These are phyloP conservation scores for Tricladium varicosporioides DNA, from an alignment of 2,329 filamentous ascomycete species.

Conservation along the genomic window DNA sequence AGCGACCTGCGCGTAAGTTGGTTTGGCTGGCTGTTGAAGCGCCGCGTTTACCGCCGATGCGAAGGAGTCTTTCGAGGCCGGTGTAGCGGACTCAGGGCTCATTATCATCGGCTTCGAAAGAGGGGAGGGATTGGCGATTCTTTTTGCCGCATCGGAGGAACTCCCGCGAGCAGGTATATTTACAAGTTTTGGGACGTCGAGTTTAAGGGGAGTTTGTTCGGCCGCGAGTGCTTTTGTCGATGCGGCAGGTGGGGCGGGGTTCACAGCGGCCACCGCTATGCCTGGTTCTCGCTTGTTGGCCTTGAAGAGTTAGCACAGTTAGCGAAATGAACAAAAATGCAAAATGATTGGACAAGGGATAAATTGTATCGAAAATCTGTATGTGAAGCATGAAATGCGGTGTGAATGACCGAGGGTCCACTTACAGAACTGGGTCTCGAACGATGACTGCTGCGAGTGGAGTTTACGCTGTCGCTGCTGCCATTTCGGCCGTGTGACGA, in stretches of 20 bases:
- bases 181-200: constrained; percentile 54
- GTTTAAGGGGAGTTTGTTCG: constrained; percentile 47
- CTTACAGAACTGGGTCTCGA: constrained; percentile 68
- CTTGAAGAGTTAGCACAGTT: constrained; percentile 50
- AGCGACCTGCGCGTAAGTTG: constrained; percentile 32
- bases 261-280: constrained; percentile 37
- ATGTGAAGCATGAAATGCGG: neutral
- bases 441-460: constrained; percentile 50
- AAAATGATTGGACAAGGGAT: constrained; percentile 31
- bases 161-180: constrained; percentile 62
- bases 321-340: constrained; percentile 24
- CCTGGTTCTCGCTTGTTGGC: constrained; percentile 58
- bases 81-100: constrained; percentile 48
- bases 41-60: constrained; percentile 36
- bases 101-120: constrained; percentile 69
- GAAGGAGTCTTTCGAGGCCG: constrained; percentile 42
- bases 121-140: constrained; percentile 66
- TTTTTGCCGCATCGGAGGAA: constrained; percentile 58
- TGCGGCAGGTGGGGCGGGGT: constrained; percentile 43
- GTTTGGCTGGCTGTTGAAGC: constrained; percentile 30
- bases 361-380: constrained; percentile 30
- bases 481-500: constrained; percentile 42
- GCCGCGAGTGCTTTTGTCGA: constrained; percentile 26
- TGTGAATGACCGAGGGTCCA: constrained; percentile 28
- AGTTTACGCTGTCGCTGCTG: constrained; percentile 64